phyloP scores from a whole-genome alignment of 768 basidiomycete species.

The Plicaturopsis crispa region DNA sequence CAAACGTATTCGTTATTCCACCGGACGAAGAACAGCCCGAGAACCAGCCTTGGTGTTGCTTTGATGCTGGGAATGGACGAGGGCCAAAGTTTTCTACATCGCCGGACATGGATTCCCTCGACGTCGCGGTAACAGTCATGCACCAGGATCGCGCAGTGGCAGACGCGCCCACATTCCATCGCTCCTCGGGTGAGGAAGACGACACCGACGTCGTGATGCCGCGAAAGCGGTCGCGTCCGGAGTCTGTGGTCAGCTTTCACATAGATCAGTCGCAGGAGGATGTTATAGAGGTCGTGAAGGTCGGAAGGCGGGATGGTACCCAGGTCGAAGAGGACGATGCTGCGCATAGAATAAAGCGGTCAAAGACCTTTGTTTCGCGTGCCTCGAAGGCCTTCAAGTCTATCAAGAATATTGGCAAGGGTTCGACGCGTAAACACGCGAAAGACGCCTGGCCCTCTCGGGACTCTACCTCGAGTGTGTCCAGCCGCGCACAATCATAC shows the following conservation, averaged over 20 bases:
- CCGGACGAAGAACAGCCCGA: constrained; percentile 47
- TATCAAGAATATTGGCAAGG: constrained; percentile 33
- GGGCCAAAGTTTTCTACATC: constrained; percentile 10
- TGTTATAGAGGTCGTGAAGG: constrained; percentile 54
- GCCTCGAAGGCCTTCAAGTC: constrained; percentile 37
- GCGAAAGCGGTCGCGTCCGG: constrained; percentile 21
- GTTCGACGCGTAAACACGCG: constrained; percentile 20
- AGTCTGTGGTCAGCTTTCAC: constrained; percentile 13
- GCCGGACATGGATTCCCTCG: constrained; percentile 25
- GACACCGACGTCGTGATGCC: too few relatives aligned
- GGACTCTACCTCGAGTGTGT: too few relatives aligned
- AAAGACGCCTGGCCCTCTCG: constrained; percentile 25
- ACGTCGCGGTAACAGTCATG: constrained; percentile 20
- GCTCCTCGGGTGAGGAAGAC: constrained; percentile 12
- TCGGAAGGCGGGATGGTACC: constrained; percentile 30
- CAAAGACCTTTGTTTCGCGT: too few relatives aligned
- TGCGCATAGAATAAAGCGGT: too few relatives aligned
- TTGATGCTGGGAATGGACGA: constrained; percentile 35
- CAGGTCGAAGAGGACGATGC: too few relatives aligned
- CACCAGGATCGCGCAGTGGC: background rate
- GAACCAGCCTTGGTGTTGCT: constrained; percentile 48
- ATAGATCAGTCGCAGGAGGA: constrained; percentile 36
- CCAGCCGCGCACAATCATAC: too few relatives aligned
- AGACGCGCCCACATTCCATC: background rate
- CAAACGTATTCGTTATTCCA: constrained; percentile 48